A percentile compares a stretch with the other conserved stretches of the same genome.
Conservation (phyloP, 768 basidiomycete genomes). For the Rhodotorula babjevae region DNA sequence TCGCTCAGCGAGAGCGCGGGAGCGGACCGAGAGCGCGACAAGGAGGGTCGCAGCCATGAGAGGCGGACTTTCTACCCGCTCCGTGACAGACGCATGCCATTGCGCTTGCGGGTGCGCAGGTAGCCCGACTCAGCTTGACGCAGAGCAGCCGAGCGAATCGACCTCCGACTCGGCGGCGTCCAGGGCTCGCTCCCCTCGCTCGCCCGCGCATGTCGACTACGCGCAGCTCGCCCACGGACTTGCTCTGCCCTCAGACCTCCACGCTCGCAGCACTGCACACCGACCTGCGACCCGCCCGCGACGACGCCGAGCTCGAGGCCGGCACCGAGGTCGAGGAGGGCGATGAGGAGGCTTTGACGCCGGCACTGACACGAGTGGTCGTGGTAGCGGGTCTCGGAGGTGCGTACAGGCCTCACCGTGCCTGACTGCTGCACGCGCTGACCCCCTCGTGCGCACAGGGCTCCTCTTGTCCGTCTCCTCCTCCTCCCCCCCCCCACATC, state of each 20-base stretch:
- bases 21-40: no score
- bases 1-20: no score
- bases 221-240: background rate
- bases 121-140: no score
- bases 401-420: background rate
- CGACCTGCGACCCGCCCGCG: background rate
- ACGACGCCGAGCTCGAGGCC: background rate
- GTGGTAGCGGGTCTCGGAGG: conserved; percentile 28
- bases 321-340: background rate
- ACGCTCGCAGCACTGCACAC: background rate
- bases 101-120: no score
- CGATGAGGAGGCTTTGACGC: conserved; percentile 5
- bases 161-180: no score
- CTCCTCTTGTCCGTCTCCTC: conserved; percentile 15
- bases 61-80: no score
- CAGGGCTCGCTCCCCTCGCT: no score
- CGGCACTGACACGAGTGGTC: conserved; percentile 11
- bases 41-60: no score
- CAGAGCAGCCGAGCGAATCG: no score
- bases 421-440: background rate
- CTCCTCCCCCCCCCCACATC: background rate
- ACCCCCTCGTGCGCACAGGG: background rate
- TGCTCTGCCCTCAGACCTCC: background rate
- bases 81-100: no score
- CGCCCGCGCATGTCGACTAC: background rate